Evolutionary conservation across 768 basidiomycete genomes (phyloP), one percentile per base, ranked within the genome.

Genomic region (Roridomyces roridus): DNA sequence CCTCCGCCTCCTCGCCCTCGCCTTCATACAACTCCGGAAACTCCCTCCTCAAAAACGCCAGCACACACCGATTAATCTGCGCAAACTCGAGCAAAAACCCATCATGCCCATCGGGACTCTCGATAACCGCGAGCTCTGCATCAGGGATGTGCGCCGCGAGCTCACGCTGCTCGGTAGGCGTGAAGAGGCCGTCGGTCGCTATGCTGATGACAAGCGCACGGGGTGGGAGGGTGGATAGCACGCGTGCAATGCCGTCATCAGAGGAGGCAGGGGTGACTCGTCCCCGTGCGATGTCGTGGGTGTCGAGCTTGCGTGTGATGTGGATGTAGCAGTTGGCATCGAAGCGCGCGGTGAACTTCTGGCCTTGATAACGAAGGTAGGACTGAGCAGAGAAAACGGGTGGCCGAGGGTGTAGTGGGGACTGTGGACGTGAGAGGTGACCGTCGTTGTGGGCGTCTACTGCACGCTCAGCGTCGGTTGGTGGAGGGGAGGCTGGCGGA

Each of bases 41-140:
- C 70, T 89, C 88, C 59, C 78, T 77, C 62, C 77, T 84, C 65
- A 99, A 72, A 74, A 89, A 95, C 39, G 72, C 69, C 55, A 92
- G 68, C 18, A 97, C 85, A 68, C 89, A 85, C 20, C 69, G 74
- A 67, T 98, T 95, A 67, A 99, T 96, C 64, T 85, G 86, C 74
- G 97, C 92, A 66, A 97, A 96, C 74, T 98, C 97, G 52, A 99
- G 81, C 60, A 99, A 72, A 74, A 98, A 98, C 14, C 96, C 96
- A 68, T 98, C 96, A 68, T 99, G 96, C 2, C 96, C 96, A 65
- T 97, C 95, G 2, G 86, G 87, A 5, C 85, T 88, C 3, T 86
- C 83, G 42, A 98, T 92, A 34, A 92, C 82, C 29, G 95, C 88
- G 35, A 98, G 80, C 65, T 90, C 83, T 0, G 93, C 89, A 6